A percentile compares a stretch with the other conserved stretches of the same genome.
Evolutionary conservation across 257 asterid species (phyloP).

Genomic region (Solanum peruvianum): DNA sequence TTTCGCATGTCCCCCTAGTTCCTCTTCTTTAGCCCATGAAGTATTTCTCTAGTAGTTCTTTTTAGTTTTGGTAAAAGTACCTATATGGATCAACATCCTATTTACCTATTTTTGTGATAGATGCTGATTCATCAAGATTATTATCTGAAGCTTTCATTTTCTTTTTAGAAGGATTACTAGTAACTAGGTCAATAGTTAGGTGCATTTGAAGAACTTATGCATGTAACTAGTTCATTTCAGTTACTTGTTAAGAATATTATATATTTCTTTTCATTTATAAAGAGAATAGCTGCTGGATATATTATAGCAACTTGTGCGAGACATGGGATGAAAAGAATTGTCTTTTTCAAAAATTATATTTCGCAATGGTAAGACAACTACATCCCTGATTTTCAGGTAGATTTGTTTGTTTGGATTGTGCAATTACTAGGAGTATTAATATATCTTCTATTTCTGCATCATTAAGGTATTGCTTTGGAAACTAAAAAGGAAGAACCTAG

Average conservation of each 20-base stretch:
- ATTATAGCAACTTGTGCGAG: slow-evolving; percentile 59
- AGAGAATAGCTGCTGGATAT: slow-evolving; percentile 83
- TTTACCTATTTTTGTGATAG: neutral
- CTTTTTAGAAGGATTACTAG: neutral
- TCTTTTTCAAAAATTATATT: slow-evolving; percentile 16
- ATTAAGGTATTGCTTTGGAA: neutral
- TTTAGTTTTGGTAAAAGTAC: neutral
- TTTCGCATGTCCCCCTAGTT: neutral
- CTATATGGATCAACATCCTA: neutral
- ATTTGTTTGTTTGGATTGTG: neutral
- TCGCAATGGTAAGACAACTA: slow-evolving; percentile 60
- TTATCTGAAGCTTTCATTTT: neutral
- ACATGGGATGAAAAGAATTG: slow-evolving; percentile 41
- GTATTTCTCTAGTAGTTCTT: neutral
- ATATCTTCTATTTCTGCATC: no score
- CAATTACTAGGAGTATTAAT: neutral
- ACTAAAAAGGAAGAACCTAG: no score
- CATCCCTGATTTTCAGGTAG: neutral
- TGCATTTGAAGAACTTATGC: neutral
- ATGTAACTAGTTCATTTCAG: neutral
- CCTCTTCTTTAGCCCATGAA: neutral
- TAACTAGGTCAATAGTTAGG: neutral
- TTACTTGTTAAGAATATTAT: neutral
- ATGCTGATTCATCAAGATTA: neutral
- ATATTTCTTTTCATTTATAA: neutral